Percentiles rank a stretch among this genome's conserved stretches.
Conservation (phyloP, 2,329 filamentous ascomycete genomes). For the Exophiala oligosperma region DNA sequence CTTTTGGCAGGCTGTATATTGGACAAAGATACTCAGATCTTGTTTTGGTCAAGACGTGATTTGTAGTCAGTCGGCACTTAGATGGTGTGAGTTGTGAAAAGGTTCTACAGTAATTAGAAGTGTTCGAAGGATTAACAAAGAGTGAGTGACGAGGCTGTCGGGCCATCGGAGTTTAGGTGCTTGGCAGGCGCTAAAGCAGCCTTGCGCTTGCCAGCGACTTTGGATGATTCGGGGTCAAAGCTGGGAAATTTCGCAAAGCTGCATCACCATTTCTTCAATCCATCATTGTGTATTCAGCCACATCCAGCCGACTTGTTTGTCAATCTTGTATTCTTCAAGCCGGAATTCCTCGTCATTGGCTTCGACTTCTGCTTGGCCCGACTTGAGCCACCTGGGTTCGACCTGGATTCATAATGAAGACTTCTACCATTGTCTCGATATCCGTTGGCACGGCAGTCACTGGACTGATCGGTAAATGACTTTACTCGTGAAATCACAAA, state of each 20-base stretch:
- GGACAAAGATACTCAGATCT: too few species aligned
- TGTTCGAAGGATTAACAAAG: too few species aligned
- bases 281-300: background rate
- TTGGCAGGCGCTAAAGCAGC: background rate
- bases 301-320: background rate
- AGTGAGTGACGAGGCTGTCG: background rate
- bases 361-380: too few species aligned
- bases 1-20: too few species aligned
- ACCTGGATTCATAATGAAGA: conserved; percentile 32
- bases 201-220: background rate
- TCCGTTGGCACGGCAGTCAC: conserved; percentile 60
- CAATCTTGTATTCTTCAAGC: background rate
- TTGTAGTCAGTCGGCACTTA: too few species aligned
- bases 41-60: too few species aligned
- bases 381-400: too few species aligned
- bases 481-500: background rate
- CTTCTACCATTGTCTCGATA: conserved; percentile 59
- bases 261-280: background rate
- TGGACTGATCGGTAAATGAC: conserved; percentile 52
- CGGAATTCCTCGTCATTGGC: background rate
- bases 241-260: conserved; percentile 4
- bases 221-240: background rate
- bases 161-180: background rate
- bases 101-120: too few species aligned
- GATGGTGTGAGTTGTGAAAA: too few species aligned